Percentiles rank a stretch among this genome's conserved stretches.
Conservation (phyloP, 495 filamentous ascomycete species). For the Polyplosphaeria fusca region DNA sequence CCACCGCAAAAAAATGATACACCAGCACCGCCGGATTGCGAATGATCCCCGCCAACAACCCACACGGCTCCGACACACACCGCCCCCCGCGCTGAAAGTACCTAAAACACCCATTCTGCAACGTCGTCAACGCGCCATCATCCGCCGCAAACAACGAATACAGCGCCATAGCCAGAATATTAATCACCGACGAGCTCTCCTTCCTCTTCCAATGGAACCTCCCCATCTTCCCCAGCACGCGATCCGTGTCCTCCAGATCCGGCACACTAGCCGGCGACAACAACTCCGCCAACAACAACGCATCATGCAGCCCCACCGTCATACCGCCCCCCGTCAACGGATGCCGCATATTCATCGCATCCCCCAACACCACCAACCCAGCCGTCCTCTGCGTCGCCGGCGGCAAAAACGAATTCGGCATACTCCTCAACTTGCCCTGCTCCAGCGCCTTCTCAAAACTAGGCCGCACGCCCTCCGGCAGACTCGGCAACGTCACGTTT, state of each 20-base stretch:
- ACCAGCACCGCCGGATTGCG: constrained; percentile 73
- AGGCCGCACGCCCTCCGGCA: constrained; percentile 70
- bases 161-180: constrained; percentile 89
- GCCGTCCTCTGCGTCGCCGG: constrained; percentile 65
- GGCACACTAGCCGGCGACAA: constrained; percentile 66
- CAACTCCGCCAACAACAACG: constrained; percentile 66
- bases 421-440: constrained; percentile 66
- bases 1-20: constrained; percentile 92
- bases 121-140: constrained; percentile 67
- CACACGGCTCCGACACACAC: constrained; percentile 71
- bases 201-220: constrained; percentile 88
- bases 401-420: constrained; percentile 93
- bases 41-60: constrained; percentile 80
- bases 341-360: constrained; percentile 96
- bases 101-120: constrained; percentile 87
- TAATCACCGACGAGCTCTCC: constrained; percentile 77
- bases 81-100: constrained; percentile 81
- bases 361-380: constrained; percentile 79
- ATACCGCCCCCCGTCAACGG: constrained; percentile 92
- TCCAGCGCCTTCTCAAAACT: constrained; percentile 74
- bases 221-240: constrained; percentile 65
- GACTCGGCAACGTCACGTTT: constrained; percentile 70
- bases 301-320: constrained; percentile 92
- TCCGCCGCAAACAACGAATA: constrained; percentile 88
- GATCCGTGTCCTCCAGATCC: constrained; percentile 60